Base-by-base conservation (phyloP, 768 basidiomycete genomes). In the Kwoniella sp. region DNA sequence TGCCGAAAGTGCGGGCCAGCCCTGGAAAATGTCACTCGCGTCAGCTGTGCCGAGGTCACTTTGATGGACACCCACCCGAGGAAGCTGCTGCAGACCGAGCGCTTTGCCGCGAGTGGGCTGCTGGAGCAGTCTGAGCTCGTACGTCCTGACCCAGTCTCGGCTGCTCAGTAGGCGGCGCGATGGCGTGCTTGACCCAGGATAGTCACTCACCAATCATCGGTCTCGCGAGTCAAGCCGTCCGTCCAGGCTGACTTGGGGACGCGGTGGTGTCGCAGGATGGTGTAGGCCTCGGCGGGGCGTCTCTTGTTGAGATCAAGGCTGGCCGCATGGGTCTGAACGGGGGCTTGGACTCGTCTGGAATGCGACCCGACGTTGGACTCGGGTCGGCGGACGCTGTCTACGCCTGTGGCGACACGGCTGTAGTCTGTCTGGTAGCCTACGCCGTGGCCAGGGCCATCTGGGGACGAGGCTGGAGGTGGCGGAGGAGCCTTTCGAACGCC, bases 1-100 rank as follows among this genome's bases (percentile, higher is more conserved):
- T 3, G 50, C 33, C 10, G 50, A 52, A 11, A 52, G 50, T 26
- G 42, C 43, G 6, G 50, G 50, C 42, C 36, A 52, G n/a, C 36
- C 50, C 50, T 52, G 33, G 5, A 15, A 8, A 25, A 25, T 32
- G 25, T 7, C 7, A 10, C 2, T n/a, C 12, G 23, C 19, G 26
- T 43, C 50, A 37, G 17, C 41, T 36, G 15, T n/a, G 3, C 34
- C 15, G 7, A 14, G 22, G n/a, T 8, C 15, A 8, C 14, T 22
- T 51, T 19, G 25, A 43, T 11, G 14, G 26, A 7, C n/a, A 50
- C 50, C 39, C 19, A 52, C 50, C n/a, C 42, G 19, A 0, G 50
- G 34, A 14, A 52, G 42, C 6, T 22, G 42, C 22, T 29, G 29
- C 2, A 52, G 29, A 38, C 50, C 41, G 2, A 52, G 27, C 12